These are phyloP conservation scores for Arabis alpina DNA, from an alignment of 345 rosid genomes.

Conservation along the genomic window DNA sequence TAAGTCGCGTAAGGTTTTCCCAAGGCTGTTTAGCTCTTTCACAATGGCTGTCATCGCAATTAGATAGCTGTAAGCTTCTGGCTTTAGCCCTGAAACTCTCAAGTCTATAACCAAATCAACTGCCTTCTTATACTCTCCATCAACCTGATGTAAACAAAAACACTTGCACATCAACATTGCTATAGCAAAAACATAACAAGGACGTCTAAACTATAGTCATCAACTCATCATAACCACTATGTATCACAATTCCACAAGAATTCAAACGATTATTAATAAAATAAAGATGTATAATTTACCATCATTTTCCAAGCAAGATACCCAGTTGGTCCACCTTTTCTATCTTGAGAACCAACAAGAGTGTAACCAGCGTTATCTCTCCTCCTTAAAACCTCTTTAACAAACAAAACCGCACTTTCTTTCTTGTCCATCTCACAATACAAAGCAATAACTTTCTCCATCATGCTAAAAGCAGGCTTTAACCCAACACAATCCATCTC, in stretches of 20 bases:
- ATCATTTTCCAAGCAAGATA: conserved; percentile 96
- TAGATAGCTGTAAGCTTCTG: conserved; percentile 82
- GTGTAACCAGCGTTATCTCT: conserved; percentile 49
- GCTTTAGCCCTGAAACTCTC: conserved; percentile 74
- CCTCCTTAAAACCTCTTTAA: conserved; percentile 67
- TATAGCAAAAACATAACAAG: too few species aligned
- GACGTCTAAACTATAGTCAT: too few species aligned
- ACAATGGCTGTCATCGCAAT: conserved; percentile 94
- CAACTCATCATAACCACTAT: neutral
- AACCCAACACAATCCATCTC: conserved; percentile 96
- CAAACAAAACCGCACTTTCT: conserved; percentile 65
- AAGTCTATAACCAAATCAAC: conserved; percentile 67
- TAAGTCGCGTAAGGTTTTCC: conserved; percentile 73
- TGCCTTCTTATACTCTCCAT: conserved; percentile 77
- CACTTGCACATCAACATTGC: too few species aligned
- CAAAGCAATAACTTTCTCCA: conserved; percentile 89
- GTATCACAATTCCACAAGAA: neutral
- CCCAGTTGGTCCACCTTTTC: conserved; percentile 86
- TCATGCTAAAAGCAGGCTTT: conserved; percentile 87
- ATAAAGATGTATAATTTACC: conserved; percentile 48
- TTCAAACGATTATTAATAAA: too few species aligned
- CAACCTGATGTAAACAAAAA: conserved; percentile 53
- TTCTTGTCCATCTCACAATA: conserved; percentile 80
- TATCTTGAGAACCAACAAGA: conserved; percentile 49
- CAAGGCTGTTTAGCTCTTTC: conserved; percentile 81